These are phyloP conservation scores for Hygrophila difformis DNA, from an alignment of 257 asterid genomes.

Conservation along the genomic window DNA sequence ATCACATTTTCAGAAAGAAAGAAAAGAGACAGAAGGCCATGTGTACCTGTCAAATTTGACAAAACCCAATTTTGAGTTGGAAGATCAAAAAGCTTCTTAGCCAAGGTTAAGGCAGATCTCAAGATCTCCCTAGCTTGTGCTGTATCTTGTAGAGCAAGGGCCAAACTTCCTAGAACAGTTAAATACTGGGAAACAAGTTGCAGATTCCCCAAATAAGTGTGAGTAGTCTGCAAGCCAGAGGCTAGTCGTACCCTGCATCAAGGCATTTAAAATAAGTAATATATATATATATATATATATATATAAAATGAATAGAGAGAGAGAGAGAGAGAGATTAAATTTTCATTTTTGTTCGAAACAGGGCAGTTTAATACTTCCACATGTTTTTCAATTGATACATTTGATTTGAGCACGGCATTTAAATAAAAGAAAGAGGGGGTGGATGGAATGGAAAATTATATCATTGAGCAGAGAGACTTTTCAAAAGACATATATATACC, in stretches of 20 bases:
- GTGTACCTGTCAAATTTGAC: slow-evolving; percentile 67
- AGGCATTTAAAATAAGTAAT: not conserved
- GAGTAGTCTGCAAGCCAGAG: slow-evolving; percentile 89
- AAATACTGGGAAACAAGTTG: slow-evolving; percentile 95
- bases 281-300: no score
- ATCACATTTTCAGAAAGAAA: not conserved
- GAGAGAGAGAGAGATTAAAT: no score
- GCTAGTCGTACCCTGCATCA: slow-evolving; percentile 70
- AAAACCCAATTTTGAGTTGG: slow-evolving; percentile 95
- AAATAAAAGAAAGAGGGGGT: no score
- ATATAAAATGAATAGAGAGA: no score
- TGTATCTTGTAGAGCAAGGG: slow-evolving; percentile 81
- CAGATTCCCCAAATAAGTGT: slow-evolving; percentile 73
- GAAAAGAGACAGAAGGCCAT: slow-evolving; percentile 7
- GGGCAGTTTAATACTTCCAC: no score
- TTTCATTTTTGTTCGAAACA: no score
- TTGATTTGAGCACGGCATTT: no score
- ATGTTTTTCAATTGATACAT: no score
- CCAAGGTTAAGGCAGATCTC: slow-evolving; percentile 87
- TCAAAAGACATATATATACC: no score
- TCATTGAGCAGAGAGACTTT: no score
- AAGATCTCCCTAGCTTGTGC: slow-evolving; percentile 96
- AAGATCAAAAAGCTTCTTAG: slow-evolving; percentile 79
- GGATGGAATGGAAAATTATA: no score
- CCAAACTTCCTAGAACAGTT: slow-evolving; percentile 80